Evolutionary conservation across 2,329 filamentous ascomycete species (phyloP), one percentile per base, ranked within the genome.

Genomic region (Alternaria brassicae): DNA sequence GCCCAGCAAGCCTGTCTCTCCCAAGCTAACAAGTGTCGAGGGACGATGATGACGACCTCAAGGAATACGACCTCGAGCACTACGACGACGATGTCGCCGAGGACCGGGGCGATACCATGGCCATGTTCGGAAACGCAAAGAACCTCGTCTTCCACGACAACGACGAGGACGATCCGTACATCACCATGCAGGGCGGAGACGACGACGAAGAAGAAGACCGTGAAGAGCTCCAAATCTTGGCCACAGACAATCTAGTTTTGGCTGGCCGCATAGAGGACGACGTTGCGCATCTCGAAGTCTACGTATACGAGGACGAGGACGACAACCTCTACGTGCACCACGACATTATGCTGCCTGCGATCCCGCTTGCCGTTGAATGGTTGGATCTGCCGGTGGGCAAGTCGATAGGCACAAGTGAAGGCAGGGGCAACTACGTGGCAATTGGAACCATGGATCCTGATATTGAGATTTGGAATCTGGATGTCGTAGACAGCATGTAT

Each of bases 291-390:
- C 84, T 99, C 25, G 95, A 99, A 78, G 91, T 98, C 19, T 97
- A 98, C 74, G 93, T 99, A 27, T 99, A 98, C 80, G 95, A 99
- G 79, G 95, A 98, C 71, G 88, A 88, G 62, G 91, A 89, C 42
- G 95, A 98, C 80, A 99, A 99, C 77, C 89, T 99, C 61, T 99
- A 99, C 78, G 94, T 99, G 23, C 95, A 99, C 81, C 95, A 99
- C 85, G 95, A 99, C 79, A 96, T 99, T 71, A 98, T 99, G 94
- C 86, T 99, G 56, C 95, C 95, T 30, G 94, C 94, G 23, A 97
- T 99, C 74, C 95, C 95, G 10, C 87, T 99, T 6, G 95, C 92
- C 73, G 86, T 98, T 39, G 95, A 99, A 81, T 99, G 95, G 95
- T 81, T 99, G 42, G 92, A 97, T 76, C 85, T 97, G 56, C 90